Evolutionary conservation across 306 rosid species (phyloP), one percentile per base, ranked within the genome.

Genomic region (Corylus heterophylla): DNA sequence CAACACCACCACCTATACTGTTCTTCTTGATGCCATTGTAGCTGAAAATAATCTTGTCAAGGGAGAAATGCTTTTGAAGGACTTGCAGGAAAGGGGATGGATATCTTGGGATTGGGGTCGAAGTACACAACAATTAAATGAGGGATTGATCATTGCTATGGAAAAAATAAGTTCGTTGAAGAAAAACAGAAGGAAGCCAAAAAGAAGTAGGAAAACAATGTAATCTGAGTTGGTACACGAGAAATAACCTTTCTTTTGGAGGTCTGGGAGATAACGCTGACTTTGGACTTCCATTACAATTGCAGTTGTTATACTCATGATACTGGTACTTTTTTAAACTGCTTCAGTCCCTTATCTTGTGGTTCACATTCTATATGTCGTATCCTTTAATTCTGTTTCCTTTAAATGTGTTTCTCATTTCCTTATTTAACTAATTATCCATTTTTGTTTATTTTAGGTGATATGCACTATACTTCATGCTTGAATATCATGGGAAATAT

Each of bases 1-100:
- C 81, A 92, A 87, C 74, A 77, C 80, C 51, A 83, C 94, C 35
- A 87, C 88, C 61, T 90, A 88, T 76, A 51, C 72, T 42, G 83
- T 84, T 81, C 91, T 92, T 44, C 67, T 87, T 81, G 80, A 84
- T 81, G 86, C 90, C 49, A 18, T 81, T 54, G 75, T 83, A 71
- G 63, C 80, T 58, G 83, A 78, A 83, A 87, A 75, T 55, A 68
- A 83, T 81, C 75, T 59, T 39, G 51, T 29, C 31, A 77, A 83
- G 71, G 84, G 89, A 69, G 85, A 88, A 81, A 74, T 75, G 76
- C 83, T 92, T 81, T 69, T 92, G 80, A 79, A 72, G 81, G 94
- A 92, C 74, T 73, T 92, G 77, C 83, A 74, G 75, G 85, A 76
- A 27, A 88, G 89, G 82, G 93, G 85, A 69, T 76, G 90, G 83